phyloP scores from a whole-genome alignment of 116 monocot species.

The Trichopus zeylanicus region DNA sequence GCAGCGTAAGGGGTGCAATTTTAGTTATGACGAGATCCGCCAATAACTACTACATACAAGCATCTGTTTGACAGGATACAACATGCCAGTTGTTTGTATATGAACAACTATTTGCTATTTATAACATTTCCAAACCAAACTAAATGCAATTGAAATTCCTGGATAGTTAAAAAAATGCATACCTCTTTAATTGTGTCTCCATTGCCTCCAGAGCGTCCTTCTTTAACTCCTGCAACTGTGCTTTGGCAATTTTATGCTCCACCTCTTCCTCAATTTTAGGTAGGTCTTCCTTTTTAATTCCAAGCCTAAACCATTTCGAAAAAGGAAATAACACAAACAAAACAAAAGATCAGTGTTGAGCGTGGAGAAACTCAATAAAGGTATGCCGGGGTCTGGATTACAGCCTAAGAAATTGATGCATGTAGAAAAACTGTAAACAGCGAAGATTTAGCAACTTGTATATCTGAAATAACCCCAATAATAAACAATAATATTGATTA shows the following conservation, averaged over 20 bases:
- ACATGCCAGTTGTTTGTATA: no score
- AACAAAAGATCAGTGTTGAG: background rate
- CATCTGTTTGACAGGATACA: no score
- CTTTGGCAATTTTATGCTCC: slow-evolving; percentile 79
- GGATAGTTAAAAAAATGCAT: background rate
- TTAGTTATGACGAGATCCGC: no score
- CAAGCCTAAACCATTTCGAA: slow-evolving; percentile 56
- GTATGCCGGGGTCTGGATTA: no score
- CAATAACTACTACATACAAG: no score
- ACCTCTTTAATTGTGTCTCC: slow-evolving; percentile 75
- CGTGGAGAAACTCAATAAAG: no score
- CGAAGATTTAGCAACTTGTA: background rate
- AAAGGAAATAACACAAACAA: background rate
- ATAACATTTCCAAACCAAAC: no score
- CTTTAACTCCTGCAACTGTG: slow-evolving; percentile 60
- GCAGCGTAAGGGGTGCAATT: no score
- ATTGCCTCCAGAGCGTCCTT: slow-evolving; percentile 80
- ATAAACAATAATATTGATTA: no score
- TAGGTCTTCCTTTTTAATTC: slow-evolving; percentile 69
- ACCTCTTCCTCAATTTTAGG: slow-evolving; percentile 83
- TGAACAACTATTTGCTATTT: no score
- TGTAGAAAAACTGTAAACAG: background rate
- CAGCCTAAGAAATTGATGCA: no score
- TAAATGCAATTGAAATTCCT: no score
- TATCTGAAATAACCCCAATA: background rate